Conservation (phyloP, 2,329 filamentous ascomycete species). For the Alternaria atra region DNA sequence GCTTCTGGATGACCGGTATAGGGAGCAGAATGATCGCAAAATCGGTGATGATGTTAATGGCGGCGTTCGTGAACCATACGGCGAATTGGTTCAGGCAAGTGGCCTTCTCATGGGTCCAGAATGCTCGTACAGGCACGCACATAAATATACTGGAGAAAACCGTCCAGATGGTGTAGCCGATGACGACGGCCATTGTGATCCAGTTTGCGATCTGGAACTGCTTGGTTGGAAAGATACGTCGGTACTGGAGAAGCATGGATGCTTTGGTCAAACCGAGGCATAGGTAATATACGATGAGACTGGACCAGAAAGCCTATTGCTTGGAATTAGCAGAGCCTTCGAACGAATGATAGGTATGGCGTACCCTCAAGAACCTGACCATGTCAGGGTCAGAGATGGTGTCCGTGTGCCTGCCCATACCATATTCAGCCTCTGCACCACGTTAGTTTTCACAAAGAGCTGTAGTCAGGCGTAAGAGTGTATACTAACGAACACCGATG, state of each 20-base stretch:
- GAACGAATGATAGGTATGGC: neutral
- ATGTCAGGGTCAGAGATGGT: constrained; percentile 26
- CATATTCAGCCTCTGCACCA: constrained; percentile 37
- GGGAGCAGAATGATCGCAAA: constrained; percentile 47
- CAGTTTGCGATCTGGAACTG: constrained; percentile 38
- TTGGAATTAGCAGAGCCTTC: neutral
- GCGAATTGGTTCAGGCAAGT: constrained; percentile 43
- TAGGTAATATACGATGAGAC: constrained; percentile 45
- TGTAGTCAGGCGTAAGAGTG: no score
- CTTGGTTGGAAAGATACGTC: constrained; percentile 42
- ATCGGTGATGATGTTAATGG: constrained; percentile 46
- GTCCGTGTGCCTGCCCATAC: constrained; percentile 39
- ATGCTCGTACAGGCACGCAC: constrained; percentile 44
- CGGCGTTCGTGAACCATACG: constrained; percentile 38
- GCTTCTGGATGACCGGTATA: constrained; percentile 44
- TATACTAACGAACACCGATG: constrained; percentile 41
- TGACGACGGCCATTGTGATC: constrained; percentile 35
- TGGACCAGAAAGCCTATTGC: constrained; percentile 43
- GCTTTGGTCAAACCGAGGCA: constrained; percentile 45
- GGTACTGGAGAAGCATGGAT: constrained; percentile 47
- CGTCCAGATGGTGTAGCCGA: constrained; percentile 42
- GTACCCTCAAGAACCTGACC: constrained; percentile 37
- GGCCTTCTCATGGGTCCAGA: constrained; percentile 45
- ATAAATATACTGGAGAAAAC: constrained; percentile 46
- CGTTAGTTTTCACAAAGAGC: constrained; percentile 16